Percentiles rank a stretch among this genome's conserved stretches.
Conservation (phyloP, 2,329 filamentous ascomycete species). For the Aspergillus aculeatus region DNA sequence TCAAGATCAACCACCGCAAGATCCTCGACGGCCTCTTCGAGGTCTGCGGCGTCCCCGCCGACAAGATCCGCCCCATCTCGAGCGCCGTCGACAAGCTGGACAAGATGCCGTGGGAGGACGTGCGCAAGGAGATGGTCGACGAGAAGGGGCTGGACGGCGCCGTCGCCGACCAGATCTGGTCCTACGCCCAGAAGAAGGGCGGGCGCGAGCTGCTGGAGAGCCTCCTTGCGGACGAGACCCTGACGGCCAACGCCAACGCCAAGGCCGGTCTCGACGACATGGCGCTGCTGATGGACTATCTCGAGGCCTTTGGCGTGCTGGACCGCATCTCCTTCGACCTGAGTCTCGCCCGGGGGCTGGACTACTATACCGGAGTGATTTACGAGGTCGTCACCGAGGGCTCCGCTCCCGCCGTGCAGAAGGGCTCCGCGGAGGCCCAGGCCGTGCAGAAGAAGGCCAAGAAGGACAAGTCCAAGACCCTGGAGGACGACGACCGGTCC, state of each 20-base stretch:
- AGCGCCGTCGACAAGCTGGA: slow-evolving; percentile 95
- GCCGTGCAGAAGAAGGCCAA: slow-evolving; percentile 37
- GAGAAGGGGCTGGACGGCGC: slow-evolving; percentile 77
- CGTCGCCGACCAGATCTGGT: slow-evolving; percentile 83
- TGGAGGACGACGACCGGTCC: slow-evolving; percentile 66
- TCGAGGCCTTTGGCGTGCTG: slow-evolving; percentile 72
- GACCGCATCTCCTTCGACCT: slow-evolving; percentile 84
- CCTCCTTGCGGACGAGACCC: slow-evolving; percentile 64
- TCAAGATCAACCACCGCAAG: slow-evolving; percentile 94
- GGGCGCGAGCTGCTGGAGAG: slow-evolving; percentile 70
- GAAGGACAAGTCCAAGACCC: slow-evolving; percentile 52
- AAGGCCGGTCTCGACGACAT: slow-evolving; percentile 80
- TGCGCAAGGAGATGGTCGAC: slow-evolving; percentile 88
- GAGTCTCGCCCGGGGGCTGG: slow-evolving; percentile 83
- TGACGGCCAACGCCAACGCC: slow-evolving; percentile 71
- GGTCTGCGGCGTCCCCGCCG: slow-evolving; percentile 81
- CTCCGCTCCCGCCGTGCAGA: slow-evolving; percentile 57
- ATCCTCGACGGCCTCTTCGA: slow-evolving; percentile 91
- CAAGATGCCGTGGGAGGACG: slow-evolving; percentile 84
- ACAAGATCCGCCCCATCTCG: slow-evolving; percentile 85
- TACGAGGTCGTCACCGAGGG: slow-evolving; percentile 86
- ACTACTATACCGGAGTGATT: slow-evolving; percentile 81
- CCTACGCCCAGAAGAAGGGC: slow-evolving; percentile 77
- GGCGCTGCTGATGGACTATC: slow-evolving; percentile 75
- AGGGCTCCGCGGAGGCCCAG: slow-evolving; percentile 39